Conservation (phyloP, 2,329 filamentous ascomycete species). For the Pyrenophora seminiperda region DNA sequence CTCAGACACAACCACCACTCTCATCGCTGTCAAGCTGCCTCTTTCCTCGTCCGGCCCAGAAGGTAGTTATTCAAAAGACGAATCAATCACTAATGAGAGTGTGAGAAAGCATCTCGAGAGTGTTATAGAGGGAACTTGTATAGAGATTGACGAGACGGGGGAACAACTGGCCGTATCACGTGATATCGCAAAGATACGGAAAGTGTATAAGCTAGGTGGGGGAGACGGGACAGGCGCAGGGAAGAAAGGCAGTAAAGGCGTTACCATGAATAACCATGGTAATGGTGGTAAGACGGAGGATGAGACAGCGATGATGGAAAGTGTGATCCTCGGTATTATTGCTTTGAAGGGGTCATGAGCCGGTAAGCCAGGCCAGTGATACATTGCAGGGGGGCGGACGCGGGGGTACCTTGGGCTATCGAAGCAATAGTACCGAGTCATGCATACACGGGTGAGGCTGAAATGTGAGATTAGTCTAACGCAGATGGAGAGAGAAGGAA, state of each 20-base stretch:
- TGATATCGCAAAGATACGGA: slow-evolving; percentile 68
- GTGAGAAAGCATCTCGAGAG: slow-evolving; percentile 34
- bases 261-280: slow-evolving; percentile 25
- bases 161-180: slow-evolving; percentile 58
- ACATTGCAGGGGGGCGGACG: background rate
- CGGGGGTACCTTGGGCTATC: slow-evolving; percentile 10
- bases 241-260: slow-evolving; percentile 40
- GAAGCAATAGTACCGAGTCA: background rate
- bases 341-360: slow-evolving; percentile 68
- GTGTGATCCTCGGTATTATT: slow-evolving; percentile 75
- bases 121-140: slow-evolving; percentile 33
- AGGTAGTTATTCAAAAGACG: slow-evolving; percentile 1
- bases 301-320: slow-evolving; percentile 65
- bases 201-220: slow-evolving; percentile 80
- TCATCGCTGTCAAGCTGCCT: slow-evolving; percentile 83
- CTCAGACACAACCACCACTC: slow-evolving; percentile 67
- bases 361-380: slow-evolving; percentile 2
- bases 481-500: background rate
- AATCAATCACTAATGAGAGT: slow-evolving; percentile 27
- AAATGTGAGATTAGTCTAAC: background rate
- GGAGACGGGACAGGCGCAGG: slow-evolving; percentile 52
- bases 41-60: slow-evolving; percentile 1
- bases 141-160: slow-evolving; percentile 26
- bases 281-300: slow-evolving; percentile 44
- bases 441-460: background rate